These are phyloP conservation scores for Cyclocybe aegerita DNA, from an alignment of 768 basidiomycete species.

Conservation along the genomic window DNA sequence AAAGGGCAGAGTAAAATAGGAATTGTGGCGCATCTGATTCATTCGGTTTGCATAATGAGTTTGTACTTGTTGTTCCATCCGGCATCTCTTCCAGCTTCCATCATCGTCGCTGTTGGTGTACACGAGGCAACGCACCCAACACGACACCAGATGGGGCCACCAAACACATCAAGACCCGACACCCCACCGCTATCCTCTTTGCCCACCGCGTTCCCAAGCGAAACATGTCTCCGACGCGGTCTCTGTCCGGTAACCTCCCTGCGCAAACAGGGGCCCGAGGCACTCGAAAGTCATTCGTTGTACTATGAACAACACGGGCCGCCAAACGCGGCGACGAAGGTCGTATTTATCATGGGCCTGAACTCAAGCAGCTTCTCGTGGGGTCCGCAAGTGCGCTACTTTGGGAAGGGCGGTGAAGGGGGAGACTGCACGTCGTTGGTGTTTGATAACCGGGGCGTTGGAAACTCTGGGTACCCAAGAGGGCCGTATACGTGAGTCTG, in stretches of 20 bases:
- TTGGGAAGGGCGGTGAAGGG: constrained; percentile 31
- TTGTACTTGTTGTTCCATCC: too few relatives aligned
- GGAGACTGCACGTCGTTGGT: constrained; percentile 60
- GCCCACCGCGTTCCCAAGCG: constrained; percentile 54
- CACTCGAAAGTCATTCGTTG: constrained; percentile 66
- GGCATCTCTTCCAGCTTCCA: too few relatives aligned
- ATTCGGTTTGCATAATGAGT: too few relatives aligned
- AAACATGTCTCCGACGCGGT: constrained; percentile 66
- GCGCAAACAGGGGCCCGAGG: constrained; percentile 40
- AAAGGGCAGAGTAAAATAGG: too few relatives aligned
- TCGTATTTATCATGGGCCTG: constrained; percentile 80
- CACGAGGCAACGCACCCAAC: too few relatives aligned
- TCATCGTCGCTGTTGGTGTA: too few relatives aligned
- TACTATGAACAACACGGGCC: constrained; percentile 80
- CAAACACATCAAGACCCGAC: too few relatives aligned
- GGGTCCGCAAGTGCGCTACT: constrained; percentile 64
- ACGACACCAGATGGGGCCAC: too few relatives aligned
- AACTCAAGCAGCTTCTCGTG: constrained; percentile 66
- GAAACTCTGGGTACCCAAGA: constrained; percentile 65
- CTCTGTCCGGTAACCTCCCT: constrained; percentile 70
- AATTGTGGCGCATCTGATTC: too few relatives aligned
- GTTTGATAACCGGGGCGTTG: constrained; percentile 86
- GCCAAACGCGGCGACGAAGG: constrained; percentile 36
- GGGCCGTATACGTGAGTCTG: constrained; percentile 74
- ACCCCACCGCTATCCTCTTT: constrained; percentile 12